phyloP scores from a whole-genome alignment of 495 filamentous ascomycete species.

The Podospora bellae-mahoneyi region DNA sequence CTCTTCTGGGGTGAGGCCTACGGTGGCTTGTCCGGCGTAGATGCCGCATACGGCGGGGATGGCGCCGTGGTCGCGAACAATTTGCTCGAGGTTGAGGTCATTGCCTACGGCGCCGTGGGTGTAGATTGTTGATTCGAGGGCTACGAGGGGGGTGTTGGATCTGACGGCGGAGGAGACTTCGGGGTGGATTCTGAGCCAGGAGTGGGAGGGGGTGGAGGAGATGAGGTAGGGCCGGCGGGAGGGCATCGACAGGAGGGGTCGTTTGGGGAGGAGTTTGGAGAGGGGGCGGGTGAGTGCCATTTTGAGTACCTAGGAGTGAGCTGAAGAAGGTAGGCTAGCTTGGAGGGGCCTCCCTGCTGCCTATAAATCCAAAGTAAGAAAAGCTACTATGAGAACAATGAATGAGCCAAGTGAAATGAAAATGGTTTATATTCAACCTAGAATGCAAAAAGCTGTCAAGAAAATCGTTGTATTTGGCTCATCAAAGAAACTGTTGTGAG shows the following conservation, averaged over 20 bases:
- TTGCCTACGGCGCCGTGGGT: constrained; percentile 77
- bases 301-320: background rate
- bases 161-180: constrained; percentile 76
- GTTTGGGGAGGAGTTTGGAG: constrained; percentile 3
- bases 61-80: constrained; percentile 75
- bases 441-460: background rate
- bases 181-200: constrained; percentile 69
- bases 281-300: constrained; percentile 9
- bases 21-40: constrained; percentile 71
- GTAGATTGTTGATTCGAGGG: constrained; percentile 84
- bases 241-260: background rate
- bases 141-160: constrained; percentile 74
- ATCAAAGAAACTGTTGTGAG: background rate
- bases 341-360: background rate
- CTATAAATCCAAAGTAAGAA: background rate
- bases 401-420: background rate
- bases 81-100: constrained; percentile 73
- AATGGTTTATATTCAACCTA: background rate
- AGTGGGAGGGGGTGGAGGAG: constrained; percentile 25
- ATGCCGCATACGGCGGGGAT: constrained; percentile 92
- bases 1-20: constrained; percentile 70
- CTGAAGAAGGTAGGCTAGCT: background rate
- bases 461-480: background rate
- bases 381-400: background rate
- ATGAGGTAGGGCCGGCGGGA: background rate